These are phyloP conservation scores for Aureoboletus auriporus DNA, from an alignment of 768 basidiomycete species.

Conservation along the genomic window DNA sequence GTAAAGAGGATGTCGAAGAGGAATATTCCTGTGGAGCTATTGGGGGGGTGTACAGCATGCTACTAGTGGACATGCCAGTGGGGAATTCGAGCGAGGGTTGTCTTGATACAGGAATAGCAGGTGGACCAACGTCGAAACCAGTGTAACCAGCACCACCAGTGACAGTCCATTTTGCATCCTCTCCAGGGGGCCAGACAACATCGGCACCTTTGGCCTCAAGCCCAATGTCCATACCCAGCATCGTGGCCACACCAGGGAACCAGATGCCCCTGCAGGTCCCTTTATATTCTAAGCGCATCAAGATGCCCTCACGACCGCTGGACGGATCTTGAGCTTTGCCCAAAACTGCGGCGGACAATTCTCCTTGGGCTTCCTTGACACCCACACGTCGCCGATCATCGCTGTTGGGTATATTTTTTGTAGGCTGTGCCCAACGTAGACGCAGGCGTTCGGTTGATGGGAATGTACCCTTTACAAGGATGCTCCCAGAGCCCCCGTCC, in stretches of 20 bases:
- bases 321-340: constrained; percentile 43
- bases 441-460: constrained; percentile 73
- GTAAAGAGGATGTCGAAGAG: constrained; percentile 56
- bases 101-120: constrained; percentile 37
- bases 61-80: constrained; percentile 13
- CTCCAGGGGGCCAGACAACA: constrained; percentile 58
- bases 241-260: constrained; percentile 80
- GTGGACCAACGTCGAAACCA: constrained; percentile 58
- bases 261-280: constrained; percentile 73
- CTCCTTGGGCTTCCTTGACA: constrained; percentile 62
- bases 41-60: constrained; percentile 18
- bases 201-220: constrained; percentile 68
- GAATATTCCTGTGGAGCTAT: constrained; percentile 38
- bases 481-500: constrained; percentile 54
- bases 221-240: constrained; percentile 73
- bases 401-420: constrained; percentile 39
- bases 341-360: constrained; percentile 58
- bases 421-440: constrained; percentile 72
- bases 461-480: constrained; percentile 72
- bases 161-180: constrained; percentile 54
- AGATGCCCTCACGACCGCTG: constrained; percentile 45
- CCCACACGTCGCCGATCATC: constrained; percentile 67
- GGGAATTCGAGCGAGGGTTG: constrained; percentile 49
- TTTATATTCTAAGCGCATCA: constrained; percentile 67
- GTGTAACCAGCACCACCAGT: constrained; percentile 65